Conservation (phyloP, 148 eudicot genomes). For the Rhododendron ovatum region DNA sequence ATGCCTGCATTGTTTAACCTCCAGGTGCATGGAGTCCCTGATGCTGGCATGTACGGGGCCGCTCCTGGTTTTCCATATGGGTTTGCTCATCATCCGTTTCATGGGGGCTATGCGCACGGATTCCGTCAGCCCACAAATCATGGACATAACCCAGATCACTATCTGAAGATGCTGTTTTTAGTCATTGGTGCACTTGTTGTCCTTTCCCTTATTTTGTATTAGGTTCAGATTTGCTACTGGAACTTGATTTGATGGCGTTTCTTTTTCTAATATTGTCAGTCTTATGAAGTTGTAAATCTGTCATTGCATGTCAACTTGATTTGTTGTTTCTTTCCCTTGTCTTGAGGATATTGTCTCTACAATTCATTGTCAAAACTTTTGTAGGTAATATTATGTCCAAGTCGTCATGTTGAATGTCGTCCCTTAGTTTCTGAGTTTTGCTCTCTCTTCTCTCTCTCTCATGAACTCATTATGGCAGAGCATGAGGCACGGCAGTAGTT, state of each 20-base stretch:
- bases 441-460: neutral
- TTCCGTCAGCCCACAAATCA: conserved; percentile 25
- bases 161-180: conserved; percentile 31
- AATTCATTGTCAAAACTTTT: neutral
- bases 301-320: neutral
- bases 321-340: neutral
- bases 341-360: neutral
- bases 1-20: conserved; percentile 63
- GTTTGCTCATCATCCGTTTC: conserved; percentile 23
- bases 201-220: conserved; percentile 31
- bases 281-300: neutral
- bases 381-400: neutral
- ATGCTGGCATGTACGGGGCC: conserved; percentile 40
- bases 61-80: conserved; percentile 34
- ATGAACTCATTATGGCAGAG: neutral
- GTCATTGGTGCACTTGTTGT: conserved; percentile 32
- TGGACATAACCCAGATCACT: conserved; percentile 34
- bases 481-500: neutral
- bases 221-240: conserved; percentile 6
- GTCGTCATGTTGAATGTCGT: neutral
- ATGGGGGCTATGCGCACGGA: conserved; percentile 38
- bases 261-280: neutral
- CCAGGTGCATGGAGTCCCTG: conserved; percentile 61
- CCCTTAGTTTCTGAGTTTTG: neutral
- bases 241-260: neutral